Evolutionary conservation across 495 filamentous ascomycete species (phyloP).

Genomic region (Sphaerosporella brunnea): DNA sequence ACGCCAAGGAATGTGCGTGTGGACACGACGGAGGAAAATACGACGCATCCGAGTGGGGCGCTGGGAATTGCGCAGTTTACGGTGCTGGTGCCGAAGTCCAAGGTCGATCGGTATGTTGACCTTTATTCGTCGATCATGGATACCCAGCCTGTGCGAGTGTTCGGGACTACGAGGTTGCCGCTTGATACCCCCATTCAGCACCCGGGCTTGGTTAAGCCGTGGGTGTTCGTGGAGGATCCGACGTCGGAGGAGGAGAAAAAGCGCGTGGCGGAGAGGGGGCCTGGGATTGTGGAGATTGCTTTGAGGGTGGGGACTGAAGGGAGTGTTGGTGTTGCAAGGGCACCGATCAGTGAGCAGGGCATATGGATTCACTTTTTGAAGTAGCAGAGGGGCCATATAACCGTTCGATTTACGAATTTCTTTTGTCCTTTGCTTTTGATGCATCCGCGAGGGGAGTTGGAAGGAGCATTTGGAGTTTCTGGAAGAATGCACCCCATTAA

Average conservation of each 20-base stretch:
- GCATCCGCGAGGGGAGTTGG: no score
- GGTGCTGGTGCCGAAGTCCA: slow-evolving; percentile 22
- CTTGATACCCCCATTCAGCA: slow-evolving; percentile 17
- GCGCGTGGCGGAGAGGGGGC: slow-evolving; percentile 16
- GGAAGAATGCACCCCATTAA: no score
- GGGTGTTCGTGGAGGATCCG: slow-evolving; percentile 23
- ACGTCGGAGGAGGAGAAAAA: slow-evolving; percentile 17
- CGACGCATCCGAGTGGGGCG: slow-evolving; percentile 31
- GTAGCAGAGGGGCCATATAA: no score
- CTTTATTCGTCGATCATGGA: slow-evolving; percentile 22
- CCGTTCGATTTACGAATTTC: no score
- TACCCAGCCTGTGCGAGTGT: slow-evolving; percentile 17
- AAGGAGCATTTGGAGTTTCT: no score
- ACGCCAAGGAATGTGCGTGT: slow-evolving; percentile 33
- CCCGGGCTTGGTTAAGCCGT: slow-evolving; percentile 14
- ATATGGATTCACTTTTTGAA: slow-evolving; percentile 26
- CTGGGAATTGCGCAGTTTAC: slow-evolving; percentile 31
- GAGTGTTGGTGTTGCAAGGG: slow-evolving; percentile 16
- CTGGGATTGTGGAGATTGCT: slow-evolving; percentile 24
- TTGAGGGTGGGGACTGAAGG: slow-evolving; percentile 20
- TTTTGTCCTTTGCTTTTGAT: no score
- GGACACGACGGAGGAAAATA: slow-evolving; percentile 25
- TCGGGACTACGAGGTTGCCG: slow-evolving; percentile 17
- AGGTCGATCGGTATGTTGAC: slow-evolving; percentile 16
- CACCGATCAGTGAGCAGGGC: slow-evolving; percentile 21